Evolutionary conservation across 1,284 basidiomycete genomes (phyloP).

Genomic region (Ganoderma leucocontextum): DNA sequence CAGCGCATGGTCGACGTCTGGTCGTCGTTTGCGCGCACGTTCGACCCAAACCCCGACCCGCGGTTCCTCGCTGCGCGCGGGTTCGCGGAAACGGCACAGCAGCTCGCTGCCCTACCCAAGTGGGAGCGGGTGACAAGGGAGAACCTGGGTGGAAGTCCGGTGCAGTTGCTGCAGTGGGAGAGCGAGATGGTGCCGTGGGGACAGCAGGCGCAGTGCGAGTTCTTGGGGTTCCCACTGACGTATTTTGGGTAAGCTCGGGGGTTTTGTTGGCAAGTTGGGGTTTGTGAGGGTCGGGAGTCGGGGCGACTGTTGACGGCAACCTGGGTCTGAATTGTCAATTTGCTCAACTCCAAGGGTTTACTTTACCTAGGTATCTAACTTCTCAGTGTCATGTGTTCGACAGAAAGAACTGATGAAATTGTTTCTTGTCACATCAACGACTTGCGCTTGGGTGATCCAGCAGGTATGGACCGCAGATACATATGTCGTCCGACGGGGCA

Average conservation of each 20-base stretch:
- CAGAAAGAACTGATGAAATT: too few species aligned
- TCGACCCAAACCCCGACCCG: conserved; percentile 50
- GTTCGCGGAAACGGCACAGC: conserved; percentile 34
- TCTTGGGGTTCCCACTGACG: conserved; percentile 35
- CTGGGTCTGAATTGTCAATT: neutral
- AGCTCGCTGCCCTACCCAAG: conserved; percentile 32
- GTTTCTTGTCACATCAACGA: too few species aligned
- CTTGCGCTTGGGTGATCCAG: too few species aligned
- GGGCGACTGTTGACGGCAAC: neutral
- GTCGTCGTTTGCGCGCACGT: conserved; percentile 50
- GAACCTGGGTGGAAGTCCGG: conserved; percentile 32
- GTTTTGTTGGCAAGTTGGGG: neutral
- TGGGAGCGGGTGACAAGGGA: conserved; percentile 39
- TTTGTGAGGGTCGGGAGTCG: too few species aligned
- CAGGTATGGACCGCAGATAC: too few species aligned
- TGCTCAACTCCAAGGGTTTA: neutral
- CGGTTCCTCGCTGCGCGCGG: conserved; percentile 46
- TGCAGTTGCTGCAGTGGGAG: conserved; percentile 39
- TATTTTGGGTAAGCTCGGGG: conserved; percentile 30
- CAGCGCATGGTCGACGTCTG: conserved; percentile 48
- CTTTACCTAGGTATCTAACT: neutral
- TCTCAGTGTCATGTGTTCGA: too few species aligned
- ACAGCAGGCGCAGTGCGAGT: conserved; percentile 40
- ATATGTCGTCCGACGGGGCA: too few species aligned
- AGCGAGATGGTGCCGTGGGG: conserved; percentile 40